Evolutionary conservation across 2,329 filamentous ascomycete genomes (phyloP), one percentile per base, ranked within the genome.

Genomic region (Colletotrichum graminicola): DNA sequence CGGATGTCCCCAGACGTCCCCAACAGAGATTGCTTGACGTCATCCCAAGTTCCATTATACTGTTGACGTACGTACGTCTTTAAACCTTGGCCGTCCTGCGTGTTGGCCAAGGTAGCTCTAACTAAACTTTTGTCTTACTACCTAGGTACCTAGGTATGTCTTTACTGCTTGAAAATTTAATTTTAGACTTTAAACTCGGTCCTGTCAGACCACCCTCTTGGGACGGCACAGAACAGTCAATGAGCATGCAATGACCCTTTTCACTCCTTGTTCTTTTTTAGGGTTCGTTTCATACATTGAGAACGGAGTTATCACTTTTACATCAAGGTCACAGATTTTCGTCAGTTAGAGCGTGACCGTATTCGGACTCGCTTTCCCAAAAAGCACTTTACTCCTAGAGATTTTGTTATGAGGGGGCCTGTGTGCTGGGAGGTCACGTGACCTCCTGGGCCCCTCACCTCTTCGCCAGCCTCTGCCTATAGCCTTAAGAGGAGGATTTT

Each of bases 191-290:
- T 45, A 18, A 36, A 11, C 34, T 8, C 34, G 34, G 8, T 3
- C 63, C 54, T 59, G 52, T 56, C 29, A 59, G 43, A 51, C 34
- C 54, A 59, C 51, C 49, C 57, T 55, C n/a, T 62, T 23, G 32
- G 63, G 41, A 36, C 47, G 57, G 34, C 10, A 34, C 11, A 7
- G 43, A 18, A 45, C 18, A 36, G 34, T 36, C 49, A 7, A 18
- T 43, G 8, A 45, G n/a, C 1, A n/a, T 11, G 34, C 34, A 2
- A 36, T 36, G 10, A 11, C 0, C 14, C 21, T 16, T 21, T 43
- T 7, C n/a, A n/a, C n/a, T n/a, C n/a, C n/a, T n/a, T 4, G 21
- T 43, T 21, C 5, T 43, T 39, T 26, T 21, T 34, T 18, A 29
- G 55, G 26, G 8, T 29, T 34, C 10, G 47, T 62, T 67, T 67